phyloP scores from a whole-genome alignment of 345 rosid species.

The Jatropha curcas region DNA sequence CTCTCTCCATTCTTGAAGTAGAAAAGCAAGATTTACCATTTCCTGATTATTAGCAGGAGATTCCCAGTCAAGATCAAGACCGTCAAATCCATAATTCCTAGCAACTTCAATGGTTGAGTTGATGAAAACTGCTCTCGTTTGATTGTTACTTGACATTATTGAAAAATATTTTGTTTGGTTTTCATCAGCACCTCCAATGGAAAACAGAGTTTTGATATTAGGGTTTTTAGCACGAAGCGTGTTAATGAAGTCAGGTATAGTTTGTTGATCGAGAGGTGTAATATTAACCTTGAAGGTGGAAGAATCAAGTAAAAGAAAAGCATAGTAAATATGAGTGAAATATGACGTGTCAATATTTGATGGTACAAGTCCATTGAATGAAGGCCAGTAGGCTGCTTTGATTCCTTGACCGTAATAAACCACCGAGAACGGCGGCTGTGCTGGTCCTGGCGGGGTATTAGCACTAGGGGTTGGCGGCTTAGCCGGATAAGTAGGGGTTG shows the following conservation, averaged over 20 bases:
- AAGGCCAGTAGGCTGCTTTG: slow-evolving; percentile 52
- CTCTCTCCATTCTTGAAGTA: slow-evolving; percentile 28
- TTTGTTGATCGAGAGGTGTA: slow-evolving; percentile 30
- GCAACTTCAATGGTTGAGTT: slow-evolving; percentile 39
- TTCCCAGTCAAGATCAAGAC: slow-evolving; percentile 55
- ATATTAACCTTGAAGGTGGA: slow-evolving; percentile 29
- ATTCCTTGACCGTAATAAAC: slow-evolving; percentile 8
- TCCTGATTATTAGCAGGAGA: slow-evolving; percentile 34
- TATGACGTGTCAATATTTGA: slow-evolving; percentile 37
- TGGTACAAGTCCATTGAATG: slow-evolving; percentile 31
- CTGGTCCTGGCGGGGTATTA: too few relatives aligned
- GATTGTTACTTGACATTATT: slow-evolving; percentile 15
- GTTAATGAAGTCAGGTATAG: slow-evolving; percentile 27
- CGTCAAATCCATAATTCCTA: slow-evolving; percentile 38
- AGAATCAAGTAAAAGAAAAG: slow-evolving; percentile 37
- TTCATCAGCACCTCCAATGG: slow-evolving; percentile 39
- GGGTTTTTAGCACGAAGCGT: slow-evolving; percentile 23
- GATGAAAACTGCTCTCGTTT: slow-evolving; percentile 35
- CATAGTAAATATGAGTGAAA: slow-evolving; percentile 50
- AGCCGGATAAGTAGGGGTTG: too few relatives aligned
- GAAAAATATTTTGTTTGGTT: slow-evolving; percentile 23
- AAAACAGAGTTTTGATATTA: slow-evolving; percentile 32
- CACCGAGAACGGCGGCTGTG: background rate
- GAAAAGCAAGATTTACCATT: slow-evolving; percentile 25
- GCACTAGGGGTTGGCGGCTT: too few relatives aligned